Evolutionary conservation across 2,329 filamentous ascomycete genomes (phyloP).

Genomic region (Sporothrix pseudoabietina): DNA sequence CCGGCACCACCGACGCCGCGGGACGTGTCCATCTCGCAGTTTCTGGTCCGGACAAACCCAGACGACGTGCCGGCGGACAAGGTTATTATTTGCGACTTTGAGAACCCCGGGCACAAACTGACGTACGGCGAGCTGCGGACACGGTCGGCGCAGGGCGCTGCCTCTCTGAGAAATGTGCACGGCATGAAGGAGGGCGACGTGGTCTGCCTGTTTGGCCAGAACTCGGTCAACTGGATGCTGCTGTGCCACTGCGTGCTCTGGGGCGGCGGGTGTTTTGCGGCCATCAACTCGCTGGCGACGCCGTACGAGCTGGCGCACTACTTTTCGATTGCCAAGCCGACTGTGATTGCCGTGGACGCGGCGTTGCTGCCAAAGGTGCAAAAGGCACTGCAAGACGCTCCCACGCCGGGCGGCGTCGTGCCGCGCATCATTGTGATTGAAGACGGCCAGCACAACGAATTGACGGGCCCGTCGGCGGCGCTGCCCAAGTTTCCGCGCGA

Average conservation of each 20-base stretch:
- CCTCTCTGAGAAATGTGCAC: neutral
- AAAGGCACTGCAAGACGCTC: neutral
- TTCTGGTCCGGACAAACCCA: slow-evolving; percentile 36
- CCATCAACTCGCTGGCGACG: slow-evolving; percentile 20
- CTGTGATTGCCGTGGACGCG: slow-evolving; percentile 24
- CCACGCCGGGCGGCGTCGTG: neutral
- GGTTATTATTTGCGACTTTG: slow-evolving; percentile 37
- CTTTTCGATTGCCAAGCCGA: slow-evolving; percentile 17
- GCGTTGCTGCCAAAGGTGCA: slow-evolving; percentile 21
- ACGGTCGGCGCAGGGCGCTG: slow-evolving; percentile 24
- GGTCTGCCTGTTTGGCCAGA: slow-evolving; percentile 23
- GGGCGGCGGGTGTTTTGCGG: slow-evolving; percentile 24
- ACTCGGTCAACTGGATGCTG: slow-evolving; percentile 30
- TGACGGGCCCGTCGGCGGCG: neutral
- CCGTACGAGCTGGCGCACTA: slow-evolving; percentile 25
- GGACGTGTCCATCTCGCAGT: slow-evolving; percentile 37
- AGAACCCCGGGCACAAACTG: slow-evolving; percentile 29
- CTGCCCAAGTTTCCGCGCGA: slow-evolving; percentile 25
- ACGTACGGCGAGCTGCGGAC: slow-evolving; percentile 29
- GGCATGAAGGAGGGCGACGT: slow-evolving; percentile 25
- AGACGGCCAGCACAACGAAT: slow-evolving; percentile 15
- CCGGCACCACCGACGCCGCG: slow-evolving; percentile 33
- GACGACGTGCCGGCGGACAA: slow-evolving; percentile 36
- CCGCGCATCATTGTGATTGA: slow-evolving; percentile 20
- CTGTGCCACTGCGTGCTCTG: slow-evolving; percentile 28